Base-by-base conservation (phyloP, 495 filamentous ascomycete species). In the Penicillium cinerascens region DNA sequence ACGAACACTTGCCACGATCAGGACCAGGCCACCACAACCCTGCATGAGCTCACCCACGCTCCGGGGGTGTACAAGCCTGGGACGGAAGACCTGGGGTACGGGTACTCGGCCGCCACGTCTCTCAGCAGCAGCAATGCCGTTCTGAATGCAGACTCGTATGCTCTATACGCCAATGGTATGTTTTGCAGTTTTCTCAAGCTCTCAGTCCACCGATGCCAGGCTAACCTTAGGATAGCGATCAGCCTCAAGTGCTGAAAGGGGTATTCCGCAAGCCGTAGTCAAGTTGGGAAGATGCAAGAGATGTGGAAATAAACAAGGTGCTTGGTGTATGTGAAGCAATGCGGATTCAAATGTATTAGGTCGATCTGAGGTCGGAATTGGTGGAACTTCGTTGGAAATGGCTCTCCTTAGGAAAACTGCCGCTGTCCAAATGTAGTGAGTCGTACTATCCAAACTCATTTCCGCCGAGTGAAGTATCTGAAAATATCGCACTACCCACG, bases 1-100 rank as follows among this genome's bases (percentile, higher is more conserved):
- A 57, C 77, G 1, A 58, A 43, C 22, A 57, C 50, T 3, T 86
- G 82, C 69, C 80, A 84, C 52, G 69, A 54, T 7, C 82, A 86
- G 62, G 82, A 85, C 55, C 79, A 82, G 63, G 72, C 75, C 2
- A 82, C 78, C 33, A 86, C 82, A 8, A 75, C 73, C 15, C 66
- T 87, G 9, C 84, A 87, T 55, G 84, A 87, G 70, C 66, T 79
- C 48, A 84, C 84, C 13, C 84, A 87, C 54, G 72, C 82, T 22
- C 80, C 73, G 6, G 79, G 71, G 33, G 77, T 81, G 10, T 78
- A 74, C 58, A 69, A 59, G 46, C 78, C 78, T 1, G 81, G 81
- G 15, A 85, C 82, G 15, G 62, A 78, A 4, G 84, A 86, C 60
- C 49, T 70, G 41, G 81, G 67, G 29, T 87, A 86, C 59, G 83